Evolutionary conservation across 768 basidiomycete species (phyloP).

Genomic region (Leccinum disarticulatum): DNA sequence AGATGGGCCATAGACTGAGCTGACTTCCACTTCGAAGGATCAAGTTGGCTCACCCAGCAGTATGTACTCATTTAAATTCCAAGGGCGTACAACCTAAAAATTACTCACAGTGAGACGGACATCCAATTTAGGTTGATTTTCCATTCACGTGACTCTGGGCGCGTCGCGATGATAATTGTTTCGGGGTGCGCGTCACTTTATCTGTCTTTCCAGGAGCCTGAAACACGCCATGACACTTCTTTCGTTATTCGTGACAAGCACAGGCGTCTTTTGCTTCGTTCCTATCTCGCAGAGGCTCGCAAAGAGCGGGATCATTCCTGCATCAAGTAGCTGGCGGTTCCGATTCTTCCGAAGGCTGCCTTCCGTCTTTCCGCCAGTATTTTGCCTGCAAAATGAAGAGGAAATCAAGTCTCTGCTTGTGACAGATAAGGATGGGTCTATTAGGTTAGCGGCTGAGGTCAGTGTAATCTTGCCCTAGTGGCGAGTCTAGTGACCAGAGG

Average conservation of each 20-base stretch:
- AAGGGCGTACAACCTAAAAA: too few relatives aligned
- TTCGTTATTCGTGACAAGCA: conserved; percentile 24
- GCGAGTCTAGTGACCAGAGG: background rate
- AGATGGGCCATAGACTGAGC: too few relatives aligned
- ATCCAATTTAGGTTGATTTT: conserved; percentile 29
- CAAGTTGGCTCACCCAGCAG: too few relatives aligned
- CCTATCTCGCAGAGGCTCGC: conserved; percentile 27
- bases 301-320: conserved; percentile 21
- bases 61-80: too few relatives aligned
- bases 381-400: background rate
- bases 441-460: conserved; percentile 6
- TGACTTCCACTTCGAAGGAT: too few relatives aligned
- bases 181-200: background rate
- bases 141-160: conserved; percentile 20
- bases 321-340: conserved; percentile 8
- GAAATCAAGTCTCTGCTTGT: background rate
- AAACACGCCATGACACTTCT: conserved; percentile 19
- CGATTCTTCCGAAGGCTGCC: background rate
- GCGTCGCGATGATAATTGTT: conserved; percentile 1
- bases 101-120: conserved; percentile 45
- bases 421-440: background rate
- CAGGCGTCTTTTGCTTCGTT: conserved; percentile 28
- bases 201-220: background rate
- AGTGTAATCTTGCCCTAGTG: background rate
- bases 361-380: background rate